Evolutionary conservation across 2,329 filamentous ascomycete species (phyloP), one percentile per base, ranked within the genome.

Genomic region (Curvularia eragrostidis): DNA sequence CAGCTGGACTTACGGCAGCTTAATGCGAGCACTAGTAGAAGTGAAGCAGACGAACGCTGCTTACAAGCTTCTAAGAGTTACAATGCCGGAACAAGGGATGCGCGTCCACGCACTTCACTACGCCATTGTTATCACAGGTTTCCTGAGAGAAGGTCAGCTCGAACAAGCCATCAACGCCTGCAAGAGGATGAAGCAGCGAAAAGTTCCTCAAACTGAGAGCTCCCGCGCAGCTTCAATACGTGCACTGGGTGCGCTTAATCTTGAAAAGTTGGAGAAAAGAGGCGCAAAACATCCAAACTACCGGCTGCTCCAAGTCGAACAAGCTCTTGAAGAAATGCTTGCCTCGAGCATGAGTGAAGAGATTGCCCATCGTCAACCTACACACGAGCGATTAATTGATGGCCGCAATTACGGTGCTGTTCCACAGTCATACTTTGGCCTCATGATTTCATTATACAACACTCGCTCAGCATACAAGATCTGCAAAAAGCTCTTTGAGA

Each of bases 21-120:
- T 89, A 39, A 87, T 90, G 81, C 82, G 85, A 52, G 80, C 81
- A 26, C 73, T 90, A 48, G 77, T 81, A 8, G 76, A 84, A 55
- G 74, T 82, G 46, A 79, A 81, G 49, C 81, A 84, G 61, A 82
- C 86, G 6, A 78, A 83, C 59, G 79, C 82, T 47, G 87, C 88
- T 3, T 82, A 80, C 56, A 80, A 80, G 46, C 82, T 90, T 34
- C 51, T 82, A 54, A 81, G 64, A 63, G 77, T 73, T 59, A 84
- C 78, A 68, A 86, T 84, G 79, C 83, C 72, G 61, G 72, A 76
- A 62, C 79, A 78, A 60, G 79, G 74, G 68, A 77, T 81, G 58
- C 69, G 66, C 48, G 73, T 77, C 2, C 78, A 79, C 15, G 79
- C 77, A n/a, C 77, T 82, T 34, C 83, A 86, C 61, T 86, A 84